Conservation (phyloP, 78 protist genomes). For the Dictyostelium firmibasis region DNA sequence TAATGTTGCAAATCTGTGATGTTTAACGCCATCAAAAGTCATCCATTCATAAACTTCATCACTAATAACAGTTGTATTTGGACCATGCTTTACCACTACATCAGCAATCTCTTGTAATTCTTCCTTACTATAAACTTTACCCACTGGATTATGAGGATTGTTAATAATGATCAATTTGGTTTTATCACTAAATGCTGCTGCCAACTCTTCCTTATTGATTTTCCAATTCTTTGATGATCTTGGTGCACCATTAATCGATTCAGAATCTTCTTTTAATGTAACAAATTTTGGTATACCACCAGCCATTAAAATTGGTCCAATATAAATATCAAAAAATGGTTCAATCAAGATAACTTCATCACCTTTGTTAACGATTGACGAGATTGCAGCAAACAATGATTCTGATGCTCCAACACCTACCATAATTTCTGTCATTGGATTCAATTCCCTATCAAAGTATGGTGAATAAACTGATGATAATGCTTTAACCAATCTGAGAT, state of each 20-base stretch:
- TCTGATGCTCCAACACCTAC: constrained; percentile 84
- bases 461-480: constrained; percentile 67
- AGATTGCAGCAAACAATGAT: constrained; percentile 63
- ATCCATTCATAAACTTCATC: constrained; percentile 91
- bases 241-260: not conserved
- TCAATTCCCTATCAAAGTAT: constrained; percentile 34
- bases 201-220: constrained; percentile 74
- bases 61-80: constrained; percentile 64
- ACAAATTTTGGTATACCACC: constrained; percentile 76
- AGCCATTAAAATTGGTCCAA: constrained; percentile 69
- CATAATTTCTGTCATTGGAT: constrained; percentile 77
- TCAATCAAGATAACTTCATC: constrained; percentile 94
- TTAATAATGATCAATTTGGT: constrained; percentile 84
- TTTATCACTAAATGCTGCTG: constrained; percentile 31
- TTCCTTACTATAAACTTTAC: constrained; percentile 77
- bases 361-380: constrained; percentile 81
- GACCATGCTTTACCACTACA: constrained; percentile 37
- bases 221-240: constrained; percentile 64
- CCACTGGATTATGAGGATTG: constrained; percentile 90
- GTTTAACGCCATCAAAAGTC: constrained; percentile 55
- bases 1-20: constrained; percentile 63
- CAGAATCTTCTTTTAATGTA: constrained; percentile 23
- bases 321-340: constrained; percentile 90
- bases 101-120: constrained; percentile 65
- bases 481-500: constrained; percentile 74